Evolutionary conservation across 2,329 filamentous ascomycete genomes (phyloP).

Genomic region (Colletotrichum navitas): DNA sequence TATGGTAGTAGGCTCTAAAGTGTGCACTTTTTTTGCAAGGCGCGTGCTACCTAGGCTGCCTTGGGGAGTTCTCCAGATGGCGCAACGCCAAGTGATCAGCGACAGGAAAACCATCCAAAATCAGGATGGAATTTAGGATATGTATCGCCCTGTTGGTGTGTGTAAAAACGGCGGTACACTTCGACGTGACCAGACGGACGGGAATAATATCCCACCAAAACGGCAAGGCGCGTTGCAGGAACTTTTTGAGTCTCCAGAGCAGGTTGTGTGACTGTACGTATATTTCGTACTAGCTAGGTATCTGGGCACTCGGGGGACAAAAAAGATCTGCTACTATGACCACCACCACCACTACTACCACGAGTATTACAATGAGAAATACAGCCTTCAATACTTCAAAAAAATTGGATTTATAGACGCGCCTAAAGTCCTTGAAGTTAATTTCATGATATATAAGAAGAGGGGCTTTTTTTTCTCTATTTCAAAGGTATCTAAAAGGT

Average conservation of each 20-base stretch:
- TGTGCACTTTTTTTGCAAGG: too few species aligned
- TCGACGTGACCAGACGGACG: conserved; percentile 13
- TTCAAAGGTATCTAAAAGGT: too few species aligned
- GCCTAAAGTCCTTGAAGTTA: too few species aligned
- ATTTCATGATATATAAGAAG: too few species aligned
- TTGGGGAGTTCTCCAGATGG: neutral
- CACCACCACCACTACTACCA: too few species aligned
- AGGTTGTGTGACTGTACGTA: neutral
- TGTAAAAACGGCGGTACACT: conserved; percentile 2
- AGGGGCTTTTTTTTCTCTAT: too few species aligned
- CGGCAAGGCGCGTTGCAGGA: neutral
- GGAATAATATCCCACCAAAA: conserved; percentile 10
- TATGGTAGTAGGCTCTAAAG: too few species aligned
- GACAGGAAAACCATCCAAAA: neutral
- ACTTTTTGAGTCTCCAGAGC: neutral
- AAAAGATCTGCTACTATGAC: too few species aligned
- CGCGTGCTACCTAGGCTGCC: neutral
- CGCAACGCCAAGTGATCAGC: conserved; percentile 7
- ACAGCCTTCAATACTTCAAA: too few species aligned
- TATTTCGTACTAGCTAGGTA: neutral
- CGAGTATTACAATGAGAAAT: too few species aligned
- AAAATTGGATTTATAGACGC: too few species aligned
- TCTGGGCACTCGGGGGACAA: too few species aligned
- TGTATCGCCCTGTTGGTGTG: neutral
- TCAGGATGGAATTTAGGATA: neutral